phyloP scores from a whole-genome alignment of 805 yeast genomes.

The Metschnikowia gelsemii region DNA sequence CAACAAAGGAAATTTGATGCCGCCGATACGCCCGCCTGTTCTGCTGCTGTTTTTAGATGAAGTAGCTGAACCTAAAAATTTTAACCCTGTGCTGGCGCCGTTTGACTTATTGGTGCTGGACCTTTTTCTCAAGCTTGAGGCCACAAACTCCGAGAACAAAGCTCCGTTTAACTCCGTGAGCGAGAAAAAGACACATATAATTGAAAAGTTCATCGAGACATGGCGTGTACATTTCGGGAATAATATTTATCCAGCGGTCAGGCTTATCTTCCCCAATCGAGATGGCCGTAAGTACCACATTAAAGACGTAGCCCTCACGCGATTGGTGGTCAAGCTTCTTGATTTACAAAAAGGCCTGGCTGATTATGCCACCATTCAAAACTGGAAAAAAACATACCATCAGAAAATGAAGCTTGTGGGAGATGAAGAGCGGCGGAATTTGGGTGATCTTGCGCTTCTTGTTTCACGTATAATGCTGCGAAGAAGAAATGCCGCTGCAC shows the following conservation, averaged over 20 bases:
- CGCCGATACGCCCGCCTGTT: neutral
- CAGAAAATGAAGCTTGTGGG: constrained; percentile 43
- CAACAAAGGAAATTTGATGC: neutral
- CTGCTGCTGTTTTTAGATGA: constrained; percentile 17
- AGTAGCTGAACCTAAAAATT: constrained; percentile 18
- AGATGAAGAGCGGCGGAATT: constrained; percentile 28
- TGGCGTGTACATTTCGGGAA: constrained; percentile 39
- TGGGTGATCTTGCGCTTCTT: constrained; percentile 48
- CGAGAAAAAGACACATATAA: constrained; percentile 18
- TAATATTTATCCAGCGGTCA: constrained; percentile 65
- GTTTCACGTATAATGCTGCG: constrained; percentile 48
- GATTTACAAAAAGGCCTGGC: constrained; percentile 59
- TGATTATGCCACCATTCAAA: constrained; percentile 48
- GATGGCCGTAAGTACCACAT: constrained; percentile 63
- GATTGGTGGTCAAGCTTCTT: constrained; percentile 46
- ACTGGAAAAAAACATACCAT: constrained; percentile 40
- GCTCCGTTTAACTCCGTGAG: constrained; percentile 19
- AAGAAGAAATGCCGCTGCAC: constrained; percentile 50
- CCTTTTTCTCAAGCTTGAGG: constrained; percentile 18
- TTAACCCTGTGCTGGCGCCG: constrained; percentile 18
- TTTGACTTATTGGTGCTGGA: constrained; percentile 21
- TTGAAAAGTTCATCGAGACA: constrained; percentile 30
- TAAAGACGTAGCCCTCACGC: constrained; percentile 61
- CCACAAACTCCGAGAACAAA: constrained; percentile 18
- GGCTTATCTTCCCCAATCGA: constrained; percentile 59